Evolutionary conservation across 148 eudicot species (phyloP), one percentile per base, ranked within the genome.

Genomic region (Chenopodium formosanum): DNA sequence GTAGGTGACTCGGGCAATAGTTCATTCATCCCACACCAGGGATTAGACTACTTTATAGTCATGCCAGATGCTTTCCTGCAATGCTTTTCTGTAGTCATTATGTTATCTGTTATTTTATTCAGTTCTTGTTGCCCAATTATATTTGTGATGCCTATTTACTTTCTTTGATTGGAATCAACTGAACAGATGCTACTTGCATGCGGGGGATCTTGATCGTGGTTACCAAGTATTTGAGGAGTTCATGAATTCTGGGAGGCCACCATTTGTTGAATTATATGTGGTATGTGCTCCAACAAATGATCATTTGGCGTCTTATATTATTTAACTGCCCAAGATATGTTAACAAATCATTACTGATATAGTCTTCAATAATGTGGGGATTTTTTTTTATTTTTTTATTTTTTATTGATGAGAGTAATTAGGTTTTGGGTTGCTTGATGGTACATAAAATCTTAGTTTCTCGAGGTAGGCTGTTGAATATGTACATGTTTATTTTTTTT

Each of bases 121-220:
- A 40, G 27, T 48, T 37, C n/a, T 65, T 78, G 4, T 46, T 23
- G 0, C 12, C 80, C 29, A 62, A 44, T 10, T 34, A 22, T 11
- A 23, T 46, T 11, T 52, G 67, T 31, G 23, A 29, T 68, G 73
- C 60, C 10, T 65, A 47, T 78, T 47, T 48, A 37, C 0, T 73
- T 70, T 78, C 5, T 37, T 74, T 76, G 50, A 17, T 78, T 81
- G 34, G 44, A 65, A 17, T 63, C 68, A 79, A 31, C 78, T 80
- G 76, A 79, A 76, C 88, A 95, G 99, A 90, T 93, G 98, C 87
- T 92, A 89, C 90, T 85, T 95, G 80, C 89, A 86, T 78, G 80
- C 91, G 67, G 93, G 97, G 71, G 85, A 90, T 79, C 65, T 94
- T 76, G 97, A 92, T 83, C 89, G 89, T 67, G 95, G 97, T 74